These are phyloP conservation scores for Fusarium decemcellulare DNA, from an alignment of 2,329 filamentous ascomycete genomes.

Conservation along the genomic window DNA sequence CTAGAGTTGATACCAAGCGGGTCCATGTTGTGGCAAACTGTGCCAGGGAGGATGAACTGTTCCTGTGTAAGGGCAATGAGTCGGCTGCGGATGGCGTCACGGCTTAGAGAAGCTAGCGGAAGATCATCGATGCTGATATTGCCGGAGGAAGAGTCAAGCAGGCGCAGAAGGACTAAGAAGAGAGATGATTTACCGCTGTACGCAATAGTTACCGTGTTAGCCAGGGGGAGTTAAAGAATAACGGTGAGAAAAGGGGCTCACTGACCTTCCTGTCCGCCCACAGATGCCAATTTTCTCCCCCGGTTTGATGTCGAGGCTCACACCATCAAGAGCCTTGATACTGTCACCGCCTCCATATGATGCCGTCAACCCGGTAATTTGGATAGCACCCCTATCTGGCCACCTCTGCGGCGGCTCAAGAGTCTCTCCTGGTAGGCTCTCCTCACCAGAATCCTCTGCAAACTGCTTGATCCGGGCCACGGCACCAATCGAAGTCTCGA, in stretches of 20 bases:
- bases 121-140: conserved; percentile 61
- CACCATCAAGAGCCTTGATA: conserved; percentile 39
- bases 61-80: conserved; percentile 66
- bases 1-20: conserved; percentile 52
- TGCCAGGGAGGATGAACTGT: conserved; percentile 62
- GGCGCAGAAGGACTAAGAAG: conserved; percentile 61
- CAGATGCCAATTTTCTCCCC: conserved; percentile 67
- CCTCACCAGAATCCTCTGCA: conserved; percentile 44
- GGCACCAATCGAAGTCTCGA: conserved; percentile 52
- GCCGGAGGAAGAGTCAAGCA: conserved; percentile 58
- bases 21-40: conserved; percentile 63
- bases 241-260: not conserved
- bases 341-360: conserved; percentile 41
- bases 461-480: conserved; percentile 54
- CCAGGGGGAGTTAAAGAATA: not conserved
- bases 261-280: conserved; percentile 61
- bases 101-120: conserved; percentile 56
- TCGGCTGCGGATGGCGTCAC: conserved; percentile 58
- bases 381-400: conserved; percentile 49
- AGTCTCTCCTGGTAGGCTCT: conserved; percentile 42
- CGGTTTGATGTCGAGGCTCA: conserved; percentile 45
- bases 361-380: conserved; percentile 46
- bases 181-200: conserved; percentile 66
- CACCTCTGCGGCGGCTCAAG: conserved; percentile 43
- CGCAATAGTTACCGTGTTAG: not conserved